Conservation (phyloP, 768 basidiomycete genomes). For the Kwoniella dejecticola region DNA sequence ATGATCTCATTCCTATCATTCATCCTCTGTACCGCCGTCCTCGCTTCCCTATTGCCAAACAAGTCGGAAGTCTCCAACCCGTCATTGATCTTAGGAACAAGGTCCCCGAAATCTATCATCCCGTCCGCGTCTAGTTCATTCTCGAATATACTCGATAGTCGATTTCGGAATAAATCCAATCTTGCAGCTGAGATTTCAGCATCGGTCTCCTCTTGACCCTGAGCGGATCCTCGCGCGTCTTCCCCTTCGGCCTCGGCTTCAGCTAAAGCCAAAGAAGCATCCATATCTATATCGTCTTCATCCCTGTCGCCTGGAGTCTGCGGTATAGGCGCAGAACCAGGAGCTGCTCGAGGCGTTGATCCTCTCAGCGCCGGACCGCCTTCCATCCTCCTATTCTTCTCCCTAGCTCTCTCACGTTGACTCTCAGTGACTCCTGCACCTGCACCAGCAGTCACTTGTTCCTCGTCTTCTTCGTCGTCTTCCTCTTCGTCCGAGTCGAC, state of each 20-base stretch:
- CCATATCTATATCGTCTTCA: constrained; percentile 48
- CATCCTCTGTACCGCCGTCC: constrained; percentile 72
- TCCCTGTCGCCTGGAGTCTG: constrained; percentile 14
- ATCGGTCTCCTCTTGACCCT: constrained; percentile 3
- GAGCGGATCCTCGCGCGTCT: constrained; percentile 1
- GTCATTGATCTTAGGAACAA: constrained; percentile 75
- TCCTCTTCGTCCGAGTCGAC: constrained; percentile 58
- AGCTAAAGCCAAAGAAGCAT: constrained; percentile 27
- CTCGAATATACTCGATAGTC: constrained; percentile 72
- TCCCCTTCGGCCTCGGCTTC: background rate
- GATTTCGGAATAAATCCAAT: constrained; percentile 74
- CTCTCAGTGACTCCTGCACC: constrained; percentile 66
- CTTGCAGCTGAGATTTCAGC: constrained; percentile 49
- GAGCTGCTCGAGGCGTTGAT: background rate
- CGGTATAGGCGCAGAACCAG: background rate
- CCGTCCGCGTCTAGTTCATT: constrained; percentile 62
- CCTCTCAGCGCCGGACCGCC: constrained; percentile 18
- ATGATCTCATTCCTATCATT: constrained; percentile 75
- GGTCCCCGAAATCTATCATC: constrained; percentile 68
- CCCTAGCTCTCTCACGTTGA: constrained; percentile 57
- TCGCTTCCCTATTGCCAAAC: constrained; percentile 81
- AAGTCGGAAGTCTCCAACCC: constrained; percentile 68
- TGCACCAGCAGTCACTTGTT: constrained; percentile 62
- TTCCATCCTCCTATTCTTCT: constrained; percentile 52
- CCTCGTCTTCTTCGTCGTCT: constrained; percentile 58